These are phyloP conservation scores for Corrigiola litoralis DNA, from an alignment of 179 eudicot genomes.

Conservation along the genomic window DNA sequence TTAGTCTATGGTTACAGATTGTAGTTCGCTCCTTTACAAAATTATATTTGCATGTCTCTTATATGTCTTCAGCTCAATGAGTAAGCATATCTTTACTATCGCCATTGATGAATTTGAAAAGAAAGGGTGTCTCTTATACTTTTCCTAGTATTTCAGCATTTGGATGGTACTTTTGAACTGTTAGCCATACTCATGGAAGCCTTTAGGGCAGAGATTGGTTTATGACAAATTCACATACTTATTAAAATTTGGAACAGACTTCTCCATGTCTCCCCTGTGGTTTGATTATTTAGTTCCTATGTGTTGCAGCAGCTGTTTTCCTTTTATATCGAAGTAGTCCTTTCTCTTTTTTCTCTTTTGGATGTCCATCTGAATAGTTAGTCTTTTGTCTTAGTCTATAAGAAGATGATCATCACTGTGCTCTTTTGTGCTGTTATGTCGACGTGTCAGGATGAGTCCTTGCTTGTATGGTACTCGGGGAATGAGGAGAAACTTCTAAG, in stretches of 20 bases:
- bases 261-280: too few species aligned
- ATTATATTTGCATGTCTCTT: background rate
- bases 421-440: background rate
- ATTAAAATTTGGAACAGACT: background rate
- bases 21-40: background rate
- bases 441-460: slow-evolving; percentile 80
- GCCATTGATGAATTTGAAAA: background rate
- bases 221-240: too few species aligned
- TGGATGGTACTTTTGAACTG: background rate
- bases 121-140: background rate
- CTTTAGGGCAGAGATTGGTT: background rate
- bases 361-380: background rate
- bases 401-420: background rate
- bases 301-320: too few species aligned
- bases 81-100: background rate
- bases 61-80: too few species aligned
- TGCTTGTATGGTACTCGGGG: slow-evolving; percentile 81
- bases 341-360: background rate
- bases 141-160: background rate
- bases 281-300: too few species aligned
- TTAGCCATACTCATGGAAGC: background rate
- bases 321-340: background rate
- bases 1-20: background rate
- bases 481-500: slow-evolving; percentile 88
- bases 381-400: too few species aligned